Evolutionary conservation across 306 rosid genomes (phyloP).

Genomic region (Carpinus viminea): DNA sequence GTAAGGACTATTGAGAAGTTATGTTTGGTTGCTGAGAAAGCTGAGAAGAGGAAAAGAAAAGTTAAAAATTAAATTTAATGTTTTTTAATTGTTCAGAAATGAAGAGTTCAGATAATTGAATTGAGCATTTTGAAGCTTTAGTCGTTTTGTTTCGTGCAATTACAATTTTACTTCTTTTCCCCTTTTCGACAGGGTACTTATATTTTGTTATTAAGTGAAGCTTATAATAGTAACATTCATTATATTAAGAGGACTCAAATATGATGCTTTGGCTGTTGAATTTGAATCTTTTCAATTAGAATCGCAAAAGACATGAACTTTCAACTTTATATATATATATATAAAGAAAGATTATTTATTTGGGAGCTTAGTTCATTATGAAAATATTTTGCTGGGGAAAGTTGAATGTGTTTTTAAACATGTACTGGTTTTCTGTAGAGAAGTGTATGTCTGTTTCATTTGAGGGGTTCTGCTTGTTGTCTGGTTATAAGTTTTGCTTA

Average conservation of each 20-base stretch:
- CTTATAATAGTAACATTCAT: neutral
- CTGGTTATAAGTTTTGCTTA: neutral
- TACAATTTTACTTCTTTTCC: neutral
- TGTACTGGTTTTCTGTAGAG: neutral
- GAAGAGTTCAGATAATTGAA: neutral
- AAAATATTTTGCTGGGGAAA: neutral
- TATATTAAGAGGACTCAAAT: neutral
- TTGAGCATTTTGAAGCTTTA: constrained; percentile 4
- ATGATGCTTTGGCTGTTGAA: neutral
- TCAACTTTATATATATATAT: neutral
- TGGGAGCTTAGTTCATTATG: neutral
- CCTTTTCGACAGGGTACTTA: neutral
- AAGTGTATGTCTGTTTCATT: neutral
- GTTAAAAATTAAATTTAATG: neutral
- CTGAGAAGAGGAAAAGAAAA: neutral
- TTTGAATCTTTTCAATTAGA: neutral
- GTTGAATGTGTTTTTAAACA: neutral
- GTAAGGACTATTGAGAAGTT: constrained; percentile 33
- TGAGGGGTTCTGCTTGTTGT: constrained; percentile 1
- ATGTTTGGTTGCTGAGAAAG: neutral
- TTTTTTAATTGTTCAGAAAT: neutral
- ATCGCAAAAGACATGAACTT: neutral
- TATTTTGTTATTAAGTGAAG: neutral
- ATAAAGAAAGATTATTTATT: neutral
- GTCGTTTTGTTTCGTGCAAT: neutral